Percentiles rank a stretch among this genome's conserved stretches.
These are phyloP conservation scores for Thelonectria rubi DNA, from an alignment of 2,329 filamentous ascomycete genomes.

Conservation along the genomic window DNA sequence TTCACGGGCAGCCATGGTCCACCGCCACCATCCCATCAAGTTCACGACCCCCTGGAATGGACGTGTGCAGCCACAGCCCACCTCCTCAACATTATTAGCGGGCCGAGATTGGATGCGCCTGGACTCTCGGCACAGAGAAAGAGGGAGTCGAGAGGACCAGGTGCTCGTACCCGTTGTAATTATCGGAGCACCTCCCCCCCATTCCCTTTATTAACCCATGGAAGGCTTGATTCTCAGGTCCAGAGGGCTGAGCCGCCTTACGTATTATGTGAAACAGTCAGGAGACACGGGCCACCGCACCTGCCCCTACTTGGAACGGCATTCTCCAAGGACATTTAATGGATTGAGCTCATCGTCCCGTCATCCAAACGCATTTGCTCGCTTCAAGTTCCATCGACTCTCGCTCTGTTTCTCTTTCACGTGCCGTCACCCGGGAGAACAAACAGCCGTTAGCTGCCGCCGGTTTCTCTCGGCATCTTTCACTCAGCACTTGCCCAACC, in stretches of 20 bases:
- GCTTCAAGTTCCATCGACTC: not conserved
- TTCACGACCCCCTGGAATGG: not conserved
- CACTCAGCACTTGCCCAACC: not conserved
- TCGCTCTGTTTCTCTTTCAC: not conserved
- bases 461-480: not conserved
- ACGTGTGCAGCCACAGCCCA: conserved; percentile 8
- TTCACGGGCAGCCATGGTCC: not conserved
- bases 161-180: not conserved
- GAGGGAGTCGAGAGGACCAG: not conserved
- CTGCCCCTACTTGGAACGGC: conserved; percentile 3
- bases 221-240: not conserved
- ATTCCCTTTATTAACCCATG: not conserved
- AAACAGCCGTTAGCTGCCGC: not conserved
- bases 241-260: not conserved
- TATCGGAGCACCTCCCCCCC: conserved; percentile 12
- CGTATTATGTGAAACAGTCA: conserved; percentile 15
- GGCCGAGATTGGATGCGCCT: conserved; percentile 5
- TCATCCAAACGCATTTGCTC: not conserved
- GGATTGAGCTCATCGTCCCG: not conserved
- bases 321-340: not conserved
- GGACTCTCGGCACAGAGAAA: not conserved
- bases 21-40: not conserved
- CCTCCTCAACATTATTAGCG: conserved; percentile 7
- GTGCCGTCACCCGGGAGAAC: not conserved
- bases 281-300: conserved; percentile 8